Evolutionary conservation across 352 stramenopile genomes (phyloP).

Genomic region (Lagenidium giganteum): DNA sequence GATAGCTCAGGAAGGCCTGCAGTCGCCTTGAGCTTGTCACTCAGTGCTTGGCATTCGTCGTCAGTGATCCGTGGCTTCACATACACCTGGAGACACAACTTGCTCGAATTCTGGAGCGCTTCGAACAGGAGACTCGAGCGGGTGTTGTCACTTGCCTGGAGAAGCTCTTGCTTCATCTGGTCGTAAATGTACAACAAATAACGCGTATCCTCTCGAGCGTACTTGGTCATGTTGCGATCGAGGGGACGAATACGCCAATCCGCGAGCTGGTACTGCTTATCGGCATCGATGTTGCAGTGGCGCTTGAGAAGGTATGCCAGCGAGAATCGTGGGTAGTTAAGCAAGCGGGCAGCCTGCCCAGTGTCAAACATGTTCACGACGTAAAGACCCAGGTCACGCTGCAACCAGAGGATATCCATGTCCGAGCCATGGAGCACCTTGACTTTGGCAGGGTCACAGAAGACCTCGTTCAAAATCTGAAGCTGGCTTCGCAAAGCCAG

Average conservation of each 20-base stretch:
- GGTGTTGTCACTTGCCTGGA: constrained; percentile 41
- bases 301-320: constrained; percentile 84
- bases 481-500: constrained; percentile 91
- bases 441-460: constrained; percentile 94
- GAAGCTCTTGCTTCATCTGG: constrained; percentile 82
- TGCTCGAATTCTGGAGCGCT: constrained; percentile 57
- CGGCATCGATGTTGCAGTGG: constrained; percentile 81
- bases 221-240: constrained; percentile 84
- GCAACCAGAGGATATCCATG: constrained; percentile 98
- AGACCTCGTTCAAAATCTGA: constrained; percentile 87
- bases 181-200: constrained; percentile 98
- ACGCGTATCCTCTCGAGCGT: constrained; percentile 97
- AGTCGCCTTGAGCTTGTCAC: constrained; percentile 68
- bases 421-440: constrained; percentile 99
- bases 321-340: constrained; percentile 83
- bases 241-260: constrained; percentile 93
- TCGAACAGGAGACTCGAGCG: constrained; percentile 65
- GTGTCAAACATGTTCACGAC: constrained; percentile 99
- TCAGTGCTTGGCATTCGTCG: constrained; percentile 40
- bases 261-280: constrained; percentile 98
- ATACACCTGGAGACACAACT: constrained; percentile 83
- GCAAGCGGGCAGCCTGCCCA: constrained; percentile 76
- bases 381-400: constrained; percentile 98
- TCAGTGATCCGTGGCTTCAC: constrained; percentile 56
- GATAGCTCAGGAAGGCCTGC: constrained; percentile 53